Evolutionary conservation across 805 yeast species (phyloP).

Genomic region (Teunomyces aglyptinius): DNA sequence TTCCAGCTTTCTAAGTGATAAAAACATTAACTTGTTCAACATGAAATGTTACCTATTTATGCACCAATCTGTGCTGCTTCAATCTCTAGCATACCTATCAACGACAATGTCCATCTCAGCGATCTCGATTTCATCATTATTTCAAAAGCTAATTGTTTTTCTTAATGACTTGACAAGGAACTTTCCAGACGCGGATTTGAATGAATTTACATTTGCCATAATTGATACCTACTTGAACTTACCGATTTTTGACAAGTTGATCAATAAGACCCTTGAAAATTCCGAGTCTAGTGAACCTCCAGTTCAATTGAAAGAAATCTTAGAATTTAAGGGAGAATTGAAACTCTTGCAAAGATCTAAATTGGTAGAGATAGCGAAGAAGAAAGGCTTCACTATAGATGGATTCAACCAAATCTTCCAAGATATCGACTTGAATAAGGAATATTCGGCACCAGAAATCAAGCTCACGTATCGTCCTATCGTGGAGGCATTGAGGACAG

Average conservation of each 20-base stretch:
- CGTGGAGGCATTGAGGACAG: constrained; percentile 11
- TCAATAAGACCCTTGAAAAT: constrained; percentile 18
- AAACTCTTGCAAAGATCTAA: constrained; percentile 47
- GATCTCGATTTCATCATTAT: constrained; percentile 37
- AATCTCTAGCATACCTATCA: constrained; percentile 34
- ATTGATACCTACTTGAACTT: constrained; percentile 41
- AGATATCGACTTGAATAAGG: constrained; percentile 12
- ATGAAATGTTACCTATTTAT: constrained; percentile 33
- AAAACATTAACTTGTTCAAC: constrained; percentile 21
- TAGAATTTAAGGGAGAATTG: constrained; percentile 49
- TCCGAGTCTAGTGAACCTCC: constrained; percentile 11
- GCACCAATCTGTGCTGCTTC: constrained; percentile 34
- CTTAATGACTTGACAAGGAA: constrained; percentile 35
- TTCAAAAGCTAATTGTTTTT: constrained; percentile 37
- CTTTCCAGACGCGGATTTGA: constrained; percentile 16
- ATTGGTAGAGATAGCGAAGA: constrained; percentile 26
- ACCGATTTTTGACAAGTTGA: constrained; percentile 21
- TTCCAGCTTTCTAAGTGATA: constrained; percentile 4
- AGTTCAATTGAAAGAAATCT: constrained; percentile 19
- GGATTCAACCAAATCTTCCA: constrained; percentile 19
- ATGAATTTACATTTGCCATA: constrained; percentile 40
- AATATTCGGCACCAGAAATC: neutral
- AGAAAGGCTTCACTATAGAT: constrained; percentile 18
- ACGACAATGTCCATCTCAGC: constrained; percentile 42
- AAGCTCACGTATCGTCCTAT: constrained; percentile 16